These are phyloP conservation scores for Coemansia sp. DNA, from an alignment of 192 early-diverging fungal species.

Conservation along the genomic window DNA sequence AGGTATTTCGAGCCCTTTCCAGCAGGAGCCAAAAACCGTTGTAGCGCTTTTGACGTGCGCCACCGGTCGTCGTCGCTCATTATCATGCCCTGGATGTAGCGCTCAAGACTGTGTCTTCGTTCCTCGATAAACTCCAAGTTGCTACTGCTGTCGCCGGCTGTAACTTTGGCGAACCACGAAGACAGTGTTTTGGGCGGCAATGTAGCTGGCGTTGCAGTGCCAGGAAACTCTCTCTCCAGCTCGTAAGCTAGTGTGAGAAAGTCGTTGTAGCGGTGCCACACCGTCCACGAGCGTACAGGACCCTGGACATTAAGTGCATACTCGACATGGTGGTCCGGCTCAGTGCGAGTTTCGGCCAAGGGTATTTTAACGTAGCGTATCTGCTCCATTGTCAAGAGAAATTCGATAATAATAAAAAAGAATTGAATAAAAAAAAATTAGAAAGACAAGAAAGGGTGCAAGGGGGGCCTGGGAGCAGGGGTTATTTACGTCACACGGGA, in stretches of 20 bases:
- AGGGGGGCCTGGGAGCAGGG: not conserved
- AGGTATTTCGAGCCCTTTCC: conserved; percentile 58
- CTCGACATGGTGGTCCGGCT: conserved; percentile 64
- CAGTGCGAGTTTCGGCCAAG: conserved; percentile 38
- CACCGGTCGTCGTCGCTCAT: conserved; percentile 75
- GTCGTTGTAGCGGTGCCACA: conserved; percentile 87
- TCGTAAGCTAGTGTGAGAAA: conserved; percentile 75
- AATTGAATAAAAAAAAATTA: conserved; percentile 11
- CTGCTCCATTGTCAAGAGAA: conserved; percentile 44
- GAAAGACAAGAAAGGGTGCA: not conserved
- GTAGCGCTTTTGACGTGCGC: conserved; percentile 73
- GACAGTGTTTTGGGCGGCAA: conserved; percentile 80
- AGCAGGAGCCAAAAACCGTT: conserved; percentile 67
- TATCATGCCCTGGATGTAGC: conserved; percentile 77
- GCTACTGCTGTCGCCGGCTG: conserved; percentile 22
- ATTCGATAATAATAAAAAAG: conserved; percentile 4
- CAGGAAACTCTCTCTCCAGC: conserved; percentile 69
- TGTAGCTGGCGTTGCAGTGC: conserved; percentile 61
- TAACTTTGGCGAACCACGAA: conserved; percentile 53
- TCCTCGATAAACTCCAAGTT: conserved; percentile 64
- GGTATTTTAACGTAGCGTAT: conserved; percentile 58
- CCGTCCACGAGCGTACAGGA: conserved; percentile 80
- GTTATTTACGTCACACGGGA: conserved; percentile 3
- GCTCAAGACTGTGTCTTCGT: conserved; percentile 75
- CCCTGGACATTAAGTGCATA: conserved; percentile 79